These are phyloP conservation scores for Neoboletus magnificus DNA, from an alignment of 768 basidiomycete species.

Conservation along the genomic window DNA sequence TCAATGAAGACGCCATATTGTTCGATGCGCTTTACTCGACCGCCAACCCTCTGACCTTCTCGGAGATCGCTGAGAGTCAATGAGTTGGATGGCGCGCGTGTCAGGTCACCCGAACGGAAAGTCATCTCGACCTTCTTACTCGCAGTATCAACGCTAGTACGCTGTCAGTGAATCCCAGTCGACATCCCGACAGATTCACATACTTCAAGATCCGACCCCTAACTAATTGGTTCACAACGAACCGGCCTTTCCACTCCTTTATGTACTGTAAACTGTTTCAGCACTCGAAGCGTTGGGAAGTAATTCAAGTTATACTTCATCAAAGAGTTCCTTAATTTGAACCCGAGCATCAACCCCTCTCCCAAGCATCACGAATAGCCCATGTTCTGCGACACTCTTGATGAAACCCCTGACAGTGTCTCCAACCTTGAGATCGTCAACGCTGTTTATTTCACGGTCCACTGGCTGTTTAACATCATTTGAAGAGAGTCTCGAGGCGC, in stretches of 20 bases:
- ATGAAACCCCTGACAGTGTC: slow-evolving; percentile 83
- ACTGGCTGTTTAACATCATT: slow-evolving; percentile 46
- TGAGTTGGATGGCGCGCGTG: slow-evolving; percentile 34
- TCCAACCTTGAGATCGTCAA: slow-evolving; percentile 67
- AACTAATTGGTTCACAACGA: slow-evolving; percentile 77
- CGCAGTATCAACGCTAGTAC: slow-evolving; percentile 61
- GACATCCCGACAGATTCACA: slow-evolving; percentile 9
- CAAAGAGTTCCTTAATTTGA: slow-evolving; percentile 90
- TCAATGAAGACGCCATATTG: slow-evolving; percentile 91
- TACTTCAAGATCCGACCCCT: slow-evolving; percentile 82
- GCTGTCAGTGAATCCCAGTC: slow-evolving; percentile 5
- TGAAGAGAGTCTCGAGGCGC: slow-evolving; percentile 65
- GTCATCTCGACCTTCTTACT: slow-evolving; percentile 88
- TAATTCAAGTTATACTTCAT: slow-evolving; percentile 49
- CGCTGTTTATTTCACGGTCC: slow-evolving; percentile 64
- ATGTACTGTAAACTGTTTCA: slow-evolving; percentile 58
- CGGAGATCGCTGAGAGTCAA: slow-evolving; percentile 55
- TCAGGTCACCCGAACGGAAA: slow-evolving; percentile 65
- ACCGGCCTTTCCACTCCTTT: slow-evolving; percentile 91
- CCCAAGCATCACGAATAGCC: slow-evolving; percentile 85
- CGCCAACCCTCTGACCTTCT: slow-evolving; percentile 79
- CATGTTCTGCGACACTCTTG: slow-evolving; percentile 82
- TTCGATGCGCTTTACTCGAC: slow-evolving; percentile 77
- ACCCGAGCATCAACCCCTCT: slow-evolving; percentile 85
- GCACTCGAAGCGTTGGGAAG: not conserved